A percentile compares a stretch with the other conserved stretches of the same genome.
Evolutionary conservation across 805 yeast species (phyloP).

Genomic region (Lipomyces yamadae): DNA sequence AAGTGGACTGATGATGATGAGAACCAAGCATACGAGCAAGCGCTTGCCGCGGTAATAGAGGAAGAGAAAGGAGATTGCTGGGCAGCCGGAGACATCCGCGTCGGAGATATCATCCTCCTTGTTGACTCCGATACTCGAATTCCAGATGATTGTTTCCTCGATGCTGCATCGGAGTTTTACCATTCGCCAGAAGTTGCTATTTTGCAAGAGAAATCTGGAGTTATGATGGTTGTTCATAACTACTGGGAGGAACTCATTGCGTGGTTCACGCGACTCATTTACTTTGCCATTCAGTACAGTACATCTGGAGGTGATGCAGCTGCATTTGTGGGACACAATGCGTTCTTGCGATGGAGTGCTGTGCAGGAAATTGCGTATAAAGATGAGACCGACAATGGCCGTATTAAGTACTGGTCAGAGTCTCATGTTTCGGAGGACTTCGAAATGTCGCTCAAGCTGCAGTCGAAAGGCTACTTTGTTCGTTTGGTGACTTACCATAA

Average conservation of each 20-base stretch:
- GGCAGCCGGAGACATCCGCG: constrained; percentile 22
- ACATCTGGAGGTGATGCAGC: constrained; percentile 23
- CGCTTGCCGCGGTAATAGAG: constrained; percentile 9
- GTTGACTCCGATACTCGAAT: constrained; percentile 25
- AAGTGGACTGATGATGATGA: constrained; percentile 20
- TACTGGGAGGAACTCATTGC: constrained; percentile 25
- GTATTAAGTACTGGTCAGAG: constrained; percentile 21
- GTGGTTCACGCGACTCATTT: constrained; percentile 21
- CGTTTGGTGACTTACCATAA: constrained; percentile 13
- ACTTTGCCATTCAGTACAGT: constrained; percentile 18
- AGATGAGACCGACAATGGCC: constrained; percentile 14
- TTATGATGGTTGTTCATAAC: constrained; percentile 24
- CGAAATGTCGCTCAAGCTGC: constrained; percentile 20
- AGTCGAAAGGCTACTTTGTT: constrained; percentile 16
- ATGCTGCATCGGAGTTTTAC: constrained; percentile 22
- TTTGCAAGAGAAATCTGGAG: constrained; percentile 19
- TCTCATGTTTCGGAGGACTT: constrained; percentile 27
- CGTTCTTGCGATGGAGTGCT: constrained; percentile 24
- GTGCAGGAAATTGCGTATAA: constrained; percentile 22
- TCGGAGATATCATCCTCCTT: constrained; percentile 20
- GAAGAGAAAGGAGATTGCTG: constrained; percentile 14
- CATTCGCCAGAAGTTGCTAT: constrained; percentile 22
- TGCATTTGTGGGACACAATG: constrained; percentile 27
- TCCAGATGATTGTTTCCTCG: constrained; percentile 24
- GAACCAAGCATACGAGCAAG: constrained; percentile 8